Conservation (phyloP, 768 basidiomycete species). For the Pleurotus giganteus region DNA sequence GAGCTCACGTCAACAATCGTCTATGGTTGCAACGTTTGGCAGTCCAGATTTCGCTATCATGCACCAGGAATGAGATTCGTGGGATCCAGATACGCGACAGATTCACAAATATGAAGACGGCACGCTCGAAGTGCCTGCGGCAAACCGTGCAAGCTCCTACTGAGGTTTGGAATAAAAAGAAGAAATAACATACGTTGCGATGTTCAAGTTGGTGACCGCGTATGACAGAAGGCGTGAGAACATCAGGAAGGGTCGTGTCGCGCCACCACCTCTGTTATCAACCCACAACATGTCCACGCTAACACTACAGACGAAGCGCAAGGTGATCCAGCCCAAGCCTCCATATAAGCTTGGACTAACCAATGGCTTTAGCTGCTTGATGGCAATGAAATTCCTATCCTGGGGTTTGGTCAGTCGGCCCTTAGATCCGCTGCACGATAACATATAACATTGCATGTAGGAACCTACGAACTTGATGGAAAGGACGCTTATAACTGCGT, state of each 20-base stretch:
- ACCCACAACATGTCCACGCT: not conserved
- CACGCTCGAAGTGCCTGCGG: not conserved
- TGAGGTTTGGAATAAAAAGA: no score
- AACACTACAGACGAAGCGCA: not conserved
- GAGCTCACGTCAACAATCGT: not conserved
- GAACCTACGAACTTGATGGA: constrained; percentile 56
- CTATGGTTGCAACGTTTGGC: not conserved
- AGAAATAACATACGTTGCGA: no score
- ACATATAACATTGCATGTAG: constrained; percentile 13
- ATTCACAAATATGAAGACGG: not conserved
- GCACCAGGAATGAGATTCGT: no score
- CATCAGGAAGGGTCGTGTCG: not conserved
- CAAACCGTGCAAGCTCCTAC: no score
- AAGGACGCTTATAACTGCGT: constrained; percentile 35
- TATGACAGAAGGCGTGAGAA: not conserved
- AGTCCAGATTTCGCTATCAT: no score
- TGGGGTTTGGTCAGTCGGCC: constrained; percentile 44
- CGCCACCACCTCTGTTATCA: not conserved
- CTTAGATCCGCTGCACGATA: not conserved
- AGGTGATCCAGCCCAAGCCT: not conserved
- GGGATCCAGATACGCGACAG: not conserved
- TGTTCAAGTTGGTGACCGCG: not conserved
- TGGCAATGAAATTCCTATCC: constrained; percentile 49
- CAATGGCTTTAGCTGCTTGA: constrained; percentile 39
- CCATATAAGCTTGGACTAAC: not conserved